Evolutionary conservation across 305 asterid genomes (phyloP).

Genomic region (Solanum hybrid): DNA sequence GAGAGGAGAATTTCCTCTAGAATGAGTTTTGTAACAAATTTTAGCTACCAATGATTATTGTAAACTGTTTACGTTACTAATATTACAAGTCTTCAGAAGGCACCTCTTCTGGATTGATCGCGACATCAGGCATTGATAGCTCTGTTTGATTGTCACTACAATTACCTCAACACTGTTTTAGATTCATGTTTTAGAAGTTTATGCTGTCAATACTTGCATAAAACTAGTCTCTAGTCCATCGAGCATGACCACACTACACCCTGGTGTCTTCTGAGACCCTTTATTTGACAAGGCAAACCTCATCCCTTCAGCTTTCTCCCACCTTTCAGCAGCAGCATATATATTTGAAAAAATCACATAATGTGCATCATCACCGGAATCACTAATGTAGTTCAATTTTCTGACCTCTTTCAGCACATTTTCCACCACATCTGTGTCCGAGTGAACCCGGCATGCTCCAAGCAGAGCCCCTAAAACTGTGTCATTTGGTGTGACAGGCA

Average conservation of each 20-base stretch:
- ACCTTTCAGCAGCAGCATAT: slow-evolving; percentile 65
- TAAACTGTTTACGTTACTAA: neutral
- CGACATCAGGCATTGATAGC: neutral
- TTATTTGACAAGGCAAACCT: slow-evolving; percentile 32
- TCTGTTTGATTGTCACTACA: neutral
- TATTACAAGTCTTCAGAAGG: neutral
- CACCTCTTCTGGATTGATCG: neutral
- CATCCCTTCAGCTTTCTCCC: slow-evolving; percentile 68
- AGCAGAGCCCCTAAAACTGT: slow-evolving; percentile 56
- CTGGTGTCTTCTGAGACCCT: slow-evolving; percentile 46
- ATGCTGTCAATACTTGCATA: neutral
- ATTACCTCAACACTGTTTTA: neutral
- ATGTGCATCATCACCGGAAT: slow-evolving; percentile 23
- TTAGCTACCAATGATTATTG: neutral
- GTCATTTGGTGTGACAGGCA: slow-evolving; percentile 62
- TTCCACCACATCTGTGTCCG: slow-evolving; percentile 36
- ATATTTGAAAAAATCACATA: slow-evolving; percentile 50
- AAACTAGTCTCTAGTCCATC: slow-evolving; percentile 4
- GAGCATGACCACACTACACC: slow-evolving; percentile 38
- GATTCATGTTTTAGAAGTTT: neutral
- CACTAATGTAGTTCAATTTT: slow-evolving; percentile 13
- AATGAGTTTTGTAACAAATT: neutral
- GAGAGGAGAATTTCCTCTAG: neutral
- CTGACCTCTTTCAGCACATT: slow-evolving; percentile 28
- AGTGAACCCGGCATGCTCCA: slow-evolving; percentile 61